phyloP scores from a whole-genome alignment of 2,329 filamentous ascomycete species.

The Sphaerostilbella broomeana region DNA sequence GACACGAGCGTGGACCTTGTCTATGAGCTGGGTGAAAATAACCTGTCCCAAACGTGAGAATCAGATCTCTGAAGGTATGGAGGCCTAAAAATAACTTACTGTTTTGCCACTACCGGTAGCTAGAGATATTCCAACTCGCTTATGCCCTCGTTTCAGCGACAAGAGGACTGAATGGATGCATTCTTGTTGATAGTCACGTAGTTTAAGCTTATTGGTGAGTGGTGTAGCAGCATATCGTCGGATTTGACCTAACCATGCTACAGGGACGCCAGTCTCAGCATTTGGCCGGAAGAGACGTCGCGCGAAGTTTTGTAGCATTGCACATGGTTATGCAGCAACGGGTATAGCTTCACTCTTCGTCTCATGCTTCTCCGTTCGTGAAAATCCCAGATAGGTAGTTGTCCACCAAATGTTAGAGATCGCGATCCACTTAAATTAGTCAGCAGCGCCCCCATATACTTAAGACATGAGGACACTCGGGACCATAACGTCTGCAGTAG shows the following conservation, averaged over 20 bases:
- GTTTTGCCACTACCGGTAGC: slow-evolving; percentile 89
- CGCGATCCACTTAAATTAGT: too few relatives aligned
- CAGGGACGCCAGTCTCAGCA: slow-evolving; percentile 10
- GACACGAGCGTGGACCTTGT: slow-evolving; percentile 54
- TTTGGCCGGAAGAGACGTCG: slow-evolving; percentile 22
- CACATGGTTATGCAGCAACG: slow-evolving; percentile 26
- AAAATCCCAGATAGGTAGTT: too few relatives aligned
- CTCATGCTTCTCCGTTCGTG: neutral
- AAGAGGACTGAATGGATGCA: slow-evolving; percentile 75
- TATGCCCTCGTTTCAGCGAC: slow-evolving; percentile 64
- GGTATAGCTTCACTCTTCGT: neutral
- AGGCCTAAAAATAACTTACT: slow-evolving; percentile 33
- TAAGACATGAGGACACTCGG: too few relatives aligned
- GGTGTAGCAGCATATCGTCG: slow-evolving; percentile 19
- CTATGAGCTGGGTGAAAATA: slow-evolving; percentile 93
- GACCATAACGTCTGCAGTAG: too few relatives aligned
- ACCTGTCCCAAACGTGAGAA: slow-evolving; percentile 46
- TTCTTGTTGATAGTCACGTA: slow-evolving; percentile 85
- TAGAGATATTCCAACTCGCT: slow-evolving; percentile 74
- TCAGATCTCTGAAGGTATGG: neutral
- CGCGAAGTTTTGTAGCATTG: slow-evolving; percentile 29
- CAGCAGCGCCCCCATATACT: too few relatives aligned
- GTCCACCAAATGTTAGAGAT: too few relatives aligned
- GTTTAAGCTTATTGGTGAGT: slow-evolving; percentile 39
- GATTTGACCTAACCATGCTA: slow-evolving; percentile 3